Evolutionary conservation across 371 early-diverging fungal genomes (phyloP), one percentile per base, ranked within the genome.

Genomic region (Circinella umbellata): DNA sequence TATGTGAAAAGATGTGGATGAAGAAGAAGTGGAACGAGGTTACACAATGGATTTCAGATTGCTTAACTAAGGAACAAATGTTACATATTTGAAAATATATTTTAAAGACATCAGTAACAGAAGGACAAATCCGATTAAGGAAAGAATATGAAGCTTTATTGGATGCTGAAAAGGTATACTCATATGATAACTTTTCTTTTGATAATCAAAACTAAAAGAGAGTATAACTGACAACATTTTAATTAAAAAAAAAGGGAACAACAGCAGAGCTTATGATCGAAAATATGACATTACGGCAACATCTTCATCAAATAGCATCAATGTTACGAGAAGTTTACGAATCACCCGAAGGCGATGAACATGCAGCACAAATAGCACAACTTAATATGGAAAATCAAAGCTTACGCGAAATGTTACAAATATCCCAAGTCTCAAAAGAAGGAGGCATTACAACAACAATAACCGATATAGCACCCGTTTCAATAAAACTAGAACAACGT

Each of bases 111-210:
- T 71, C 78, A 1, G 38, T 71, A 4, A 63, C 73, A 14, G 78
- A 82, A 63, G 82, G 82, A 9, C 79, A 82, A 37, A 39, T 75
- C 11, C 72, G 69, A 13, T 49, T 80, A 39, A 69, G 77, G 62
- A 68, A 77, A 67, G 80, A 82, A 66, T 82, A 77, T 49, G 80
- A 82, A 63, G 83, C 83, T 10, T 51, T 82, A 38, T 60, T 82
- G 55, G 76, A 82, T 62, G 83, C 83, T 18, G 83, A 82, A 73
- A 82, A 82, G 70, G 81, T 81, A 63, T 38, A 42, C n/a, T 51
- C 8, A 15, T 13, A 51, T 13, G 4, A 4, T 15, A 51, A 15
- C 1, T 51, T 51, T 13, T 47, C 3, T 11, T 15, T 15, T 47
- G 1, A 3, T 15, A n/a, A 51, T 8, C n/a, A 20, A 27, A 1